Base-by-base conservation (phyloP, 257 asterid species). In the Echites panduratus region DNA sequence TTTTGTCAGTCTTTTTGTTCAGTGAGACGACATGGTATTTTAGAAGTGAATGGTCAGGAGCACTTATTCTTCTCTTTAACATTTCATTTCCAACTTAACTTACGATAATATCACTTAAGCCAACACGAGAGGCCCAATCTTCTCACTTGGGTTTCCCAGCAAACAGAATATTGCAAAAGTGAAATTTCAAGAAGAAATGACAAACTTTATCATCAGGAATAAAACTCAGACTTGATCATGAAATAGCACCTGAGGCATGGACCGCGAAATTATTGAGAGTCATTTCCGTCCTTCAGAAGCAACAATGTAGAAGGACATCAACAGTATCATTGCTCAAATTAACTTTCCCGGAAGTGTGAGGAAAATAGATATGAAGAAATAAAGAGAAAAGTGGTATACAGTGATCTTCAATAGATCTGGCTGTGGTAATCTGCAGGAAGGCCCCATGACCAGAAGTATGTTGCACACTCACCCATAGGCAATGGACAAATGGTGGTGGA, bases 401-500 rank as follows among this genome's bases (percentile, higher is more conserved):
- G 72, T 76, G 75, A 75, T 58, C 63, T 16, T 57, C 44, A 41
- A 78, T 45, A 52, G 71, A 70, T 68, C 74, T 74, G 72, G 74
- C 27, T 45, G 45, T 52, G 68, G 53, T 67, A 68, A 66, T 69
- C 13, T n/a, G 43, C 35, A 32, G 73, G 62, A 14, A 66, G 68
- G 82, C 53, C 73, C 80, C 82, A 78, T 81, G 20, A 64, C 57
- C 61, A 53, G 44, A 69, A 66, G 16, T 68, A 68, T 70, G 77
- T 62, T 61, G 73, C 73, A 73, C 83, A 69, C 52, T 56, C 22
- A 24, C 29, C 65, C 70, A 35, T 26, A 52, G 64, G 22, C 73
- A 71, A 53, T 66, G 75, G 82, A 74, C 82, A 79, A 79, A 70
- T 38, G 63, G 47, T 74, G 82, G 82, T 79, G 82, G 82, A 70